A percentile compares a stretch with the other conserved stretches of the same genome.
These are phyloP conservation scores for Claviceps arundinis DNA, from an alignment of 2,329 filamentous ascomycete genomes.

Conservation along the genomic window DNA sequence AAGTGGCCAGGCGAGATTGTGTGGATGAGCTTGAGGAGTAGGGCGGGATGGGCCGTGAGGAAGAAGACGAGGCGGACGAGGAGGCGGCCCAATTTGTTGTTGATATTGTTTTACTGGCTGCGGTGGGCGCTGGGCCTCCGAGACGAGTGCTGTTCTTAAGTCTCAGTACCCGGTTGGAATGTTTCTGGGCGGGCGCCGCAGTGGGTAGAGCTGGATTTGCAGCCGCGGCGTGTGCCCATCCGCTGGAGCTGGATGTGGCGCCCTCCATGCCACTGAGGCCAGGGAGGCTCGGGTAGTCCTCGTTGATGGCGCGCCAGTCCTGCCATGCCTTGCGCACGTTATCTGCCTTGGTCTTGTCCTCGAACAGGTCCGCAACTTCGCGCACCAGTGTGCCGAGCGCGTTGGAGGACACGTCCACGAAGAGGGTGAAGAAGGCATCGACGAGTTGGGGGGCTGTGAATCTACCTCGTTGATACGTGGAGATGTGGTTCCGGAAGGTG, in stretches of 20 bases:
- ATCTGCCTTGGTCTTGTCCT: slow-evolving; percentile 63
- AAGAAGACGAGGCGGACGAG: not conserved
- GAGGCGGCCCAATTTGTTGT: not conserved
- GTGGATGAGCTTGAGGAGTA: slow-evolving; percentile 22
- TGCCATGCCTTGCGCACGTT: slow-evolving; percentile 75
- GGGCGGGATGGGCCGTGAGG: slow-evolving; percentile 8
- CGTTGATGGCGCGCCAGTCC: slow-evolving; percentile 90
- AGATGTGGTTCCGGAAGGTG: slow-evolving; percentile 69
- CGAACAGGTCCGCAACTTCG: slow-evolving; percentile 85
- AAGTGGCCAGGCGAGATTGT: not conserved
- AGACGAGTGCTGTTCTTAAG: slow-evolving; percentile 44
- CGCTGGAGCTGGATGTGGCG: slow-evolving; percentile 39
- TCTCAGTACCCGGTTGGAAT: slow-evolving; percentile 42
- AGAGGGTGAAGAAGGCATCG: slow-evolving; percentile 76
- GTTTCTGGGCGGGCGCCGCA: slow-evolving; percentile 29
- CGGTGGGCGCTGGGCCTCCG: slow-evolving; percentile 20
- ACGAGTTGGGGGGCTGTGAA: slow-evolving; percentile 65
- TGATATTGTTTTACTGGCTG: not conserved
- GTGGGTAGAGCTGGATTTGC: slow-evolving; percentile 37
- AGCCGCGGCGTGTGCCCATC: slow-evolving; percentile 46
- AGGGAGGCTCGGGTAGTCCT: slow-evolving; percentile 85
- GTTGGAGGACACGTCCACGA: slow-evolving; percentile 61
- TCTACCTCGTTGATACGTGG: slow-evolving; percentile 58
- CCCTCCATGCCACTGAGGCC: slow-evolving; percentile 57
- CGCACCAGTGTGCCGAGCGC: slow-evolving; percentile 81